Evolutionary conservation across 208 protist species (phyloP).

Genomic region (Herpetomonas samuelpessoai): DNA sequence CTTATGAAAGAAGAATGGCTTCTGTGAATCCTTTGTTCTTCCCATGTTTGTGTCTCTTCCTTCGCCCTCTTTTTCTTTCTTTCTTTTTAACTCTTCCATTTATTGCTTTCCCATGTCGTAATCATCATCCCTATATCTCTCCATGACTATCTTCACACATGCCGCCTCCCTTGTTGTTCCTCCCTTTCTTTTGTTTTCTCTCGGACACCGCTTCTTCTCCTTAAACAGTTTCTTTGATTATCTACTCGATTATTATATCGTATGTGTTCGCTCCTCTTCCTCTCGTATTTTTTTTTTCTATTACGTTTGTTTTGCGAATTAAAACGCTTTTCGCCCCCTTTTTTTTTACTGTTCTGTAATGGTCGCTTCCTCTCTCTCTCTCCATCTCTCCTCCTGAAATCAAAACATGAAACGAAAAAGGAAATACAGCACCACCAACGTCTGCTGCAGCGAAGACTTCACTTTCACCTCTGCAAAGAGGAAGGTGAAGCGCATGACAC

Average conservation of each 20-base stretch:
- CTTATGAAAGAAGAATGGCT: background rate
- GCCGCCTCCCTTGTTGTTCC: slow-evolving; percentile 1
- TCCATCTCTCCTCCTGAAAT: no score
- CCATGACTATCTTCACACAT: background rate
- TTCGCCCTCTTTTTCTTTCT: slow-evolving; percentile 14
- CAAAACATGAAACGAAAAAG: no score
- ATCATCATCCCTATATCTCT: slow-evolving; percentile 13
- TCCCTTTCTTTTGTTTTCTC: slow-evolving; percentile 18
- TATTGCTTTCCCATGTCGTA: slow-evolving; percentile 11
- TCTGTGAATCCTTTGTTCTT: slow-evolving; percentile 6
- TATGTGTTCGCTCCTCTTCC: no score
- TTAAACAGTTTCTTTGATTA: no score
- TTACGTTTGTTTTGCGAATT: background rate
- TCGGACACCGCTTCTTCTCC: slow-evolving; percentile 9
- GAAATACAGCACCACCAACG: no score
- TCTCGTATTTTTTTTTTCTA: slow-evolving; percentile 2
- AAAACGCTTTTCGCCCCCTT: no score
- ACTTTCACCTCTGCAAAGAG: no score
- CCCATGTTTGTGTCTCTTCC: slow-evolving; percentile 11
- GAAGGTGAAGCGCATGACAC: no score
- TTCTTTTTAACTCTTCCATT: slow-evolving; percentile 1
- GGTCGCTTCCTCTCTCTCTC: no score
- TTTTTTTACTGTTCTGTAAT: no score
- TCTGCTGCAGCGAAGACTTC: no score
- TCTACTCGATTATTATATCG: no score